Conservation (phyloP, 345 rosid species). For the Populus davidiana region DNA sequence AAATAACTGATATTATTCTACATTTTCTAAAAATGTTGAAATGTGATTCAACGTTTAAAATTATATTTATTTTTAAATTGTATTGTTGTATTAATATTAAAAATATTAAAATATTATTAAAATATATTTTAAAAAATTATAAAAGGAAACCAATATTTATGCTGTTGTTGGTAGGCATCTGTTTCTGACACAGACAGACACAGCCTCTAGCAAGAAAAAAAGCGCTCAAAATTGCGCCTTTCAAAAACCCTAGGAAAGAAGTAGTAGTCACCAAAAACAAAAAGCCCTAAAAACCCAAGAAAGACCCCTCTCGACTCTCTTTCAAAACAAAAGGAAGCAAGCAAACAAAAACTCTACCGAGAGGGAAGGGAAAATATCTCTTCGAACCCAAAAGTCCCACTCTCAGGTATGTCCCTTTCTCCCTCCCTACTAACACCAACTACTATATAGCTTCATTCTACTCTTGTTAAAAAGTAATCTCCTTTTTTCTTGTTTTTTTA, state of each 20-base stretch:
- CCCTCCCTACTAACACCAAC: neutral
- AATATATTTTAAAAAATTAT: too few species aligned
- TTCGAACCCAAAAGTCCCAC: constrained; percentile 19
- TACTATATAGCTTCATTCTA: too few species aligned
- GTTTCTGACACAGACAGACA: neutral
- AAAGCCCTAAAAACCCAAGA: neutral
- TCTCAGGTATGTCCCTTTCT: constrained; percentile 30
- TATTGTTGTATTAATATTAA: too few species aligned
- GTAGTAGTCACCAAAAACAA: neutral
- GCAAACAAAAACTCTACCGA: neutral
- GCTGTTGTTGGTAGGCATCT: neutral
- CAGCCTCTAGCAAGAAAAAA: neutral
- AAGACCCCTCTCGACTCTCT: neutral
- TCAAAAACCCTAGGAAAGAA: constrained; percentile 7
- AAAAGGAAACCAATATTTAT: too few species aligned
- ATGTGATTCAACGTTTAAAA: too few species aligned
- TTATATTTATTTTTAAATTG: too few species aligned
- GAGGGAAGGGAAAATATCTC: neutral
- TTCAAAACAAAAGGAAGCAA: neutral
- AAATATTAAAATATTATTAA: too few species aligned
- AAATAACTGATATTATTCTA: too few species aligned
- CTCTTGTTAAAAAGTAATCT: too few species aligned
- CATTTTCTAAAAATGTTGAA: too few species aligned
- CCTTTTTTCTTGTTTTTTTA: neutral
- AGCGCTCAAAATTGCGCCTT: constrained; percentile 7